Base-by-base conservation (phyloP, 495 filamentous ascomycete genomes). In the Penicillium ucsense region DNA sequence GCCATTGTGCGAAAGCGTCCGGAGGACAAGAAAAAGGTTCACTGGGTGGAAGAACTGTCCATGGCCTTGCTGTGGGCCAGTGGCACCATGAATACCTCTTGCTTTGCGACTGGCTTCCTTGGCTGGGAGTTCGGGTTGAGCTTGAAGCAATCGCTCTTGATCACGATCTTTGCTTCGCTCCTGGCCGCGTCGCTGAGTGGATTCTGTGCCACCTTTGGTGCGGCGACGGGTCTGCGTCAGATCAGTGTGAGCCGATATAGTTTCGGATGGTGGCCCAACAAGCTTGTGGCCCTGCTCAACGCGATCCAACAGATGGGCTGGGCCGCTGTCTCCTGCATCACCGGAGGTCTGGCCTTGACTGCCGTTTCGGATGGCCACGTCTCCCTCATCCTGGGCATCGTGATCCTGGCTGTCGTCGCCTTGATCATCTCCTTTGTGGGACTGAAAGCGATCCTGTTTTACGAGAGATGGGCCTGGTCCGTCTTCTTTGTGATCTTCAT, bases 221-320 rank as follows among this genome's bases (percentile, higher is more conserved):
- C 90, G 85, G 57, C 83, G 82, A 45, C 84, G 78, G 30, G 90
- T 81, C 59, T 91, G 80, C 35, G 91, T 82, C 46, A 96, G 63
- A 63, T 96, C 82, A 30, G 85, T 83, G 64, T 96, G 84, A 52
- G 53, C 20, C 47, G 64, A 45, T 65, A 62, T 46, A 59, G 57
- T 2, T 54, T 67, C n/a, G 64, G 64, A 8, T 65, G 52, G 49
- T 67, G 57, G 38, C 62, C 60, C 1, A 57, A 58, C 8, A 60
- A 57, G 29, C 44, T 67, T 7, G 54, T 60, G 34, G 60, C 63
- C 3, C 36, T 56, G 28, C 43, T 67, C 28, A 67, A 67, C 32
- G 57, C 57, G 9, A 56, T 65, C 27, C 51, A 61, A 41, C 60
- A 63, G 43, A 46, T 60, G 29, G 64, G 62, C n/a, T 67, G 60